Base-by-base conservation (phyloP, 2,329 filamentous ascomycete species). In the Daldinia sp. region DNA sequence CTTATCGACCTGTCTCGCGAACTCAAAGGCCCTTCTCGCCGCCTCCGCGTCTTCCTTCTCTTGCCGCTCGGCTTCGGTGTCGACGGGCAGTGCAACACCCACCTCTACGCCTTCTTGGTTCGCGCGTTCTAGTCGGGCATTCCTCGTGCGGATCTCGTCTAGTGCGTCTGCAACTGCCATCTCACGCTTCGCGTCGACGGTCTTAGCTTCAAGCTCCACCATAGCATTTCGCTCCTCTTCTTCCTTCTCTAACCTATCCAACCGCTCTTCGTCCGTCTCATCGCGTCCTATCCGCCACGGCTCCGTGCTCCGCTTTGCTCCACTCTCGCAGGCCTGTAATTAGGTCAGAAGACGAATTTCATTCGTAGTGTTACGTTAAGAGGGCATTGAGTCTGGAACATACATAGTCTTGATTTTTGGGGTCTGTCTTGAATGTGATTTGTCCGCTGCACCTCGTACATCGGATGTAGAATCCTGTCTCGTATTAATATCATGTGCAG, bases 131-230 rank as follows among this genome's bases (percentile, higher is more conserved):
- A 95, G 88, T 66, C 93, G 84, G 6, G 95, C 95, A 79, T 99
- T 99, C 67, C 94, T 82, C 53, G 92, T 94, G 58, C 94, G 84
- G 59, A 99, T 97, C 79, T 97, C 94, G 77, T 99, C 95, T 57
- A 99, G 80, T 6, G 94, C 94, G 80, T 99, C 95, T 1, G 95
- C 95, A 43, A 97, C 92, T 15, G 91, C 92, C 94, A 99, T 99
- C 78, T 99, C 95, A 37, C 90, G 85, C 81, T 95, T 94, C 0
- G 94, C 94, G 76, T 99, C 95, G 19, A 91, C 81, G 57, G 94
- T 97, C 81, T 98, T 98, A 66, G 91, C 90, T 79, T 99, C 95
- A 47, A 99, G 80, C 75, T 97, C 94, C 59, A 91, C 91, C 96
- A 99, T 99, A 19, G 93, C 92, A 76, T 97, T 94, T 68, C 88